A percentile compares a stretch with the other conserved stretches of the same genome.
Conservation (phyloP, 352 stramenopile genomes). For the Pythium myriotylum region DNA sequence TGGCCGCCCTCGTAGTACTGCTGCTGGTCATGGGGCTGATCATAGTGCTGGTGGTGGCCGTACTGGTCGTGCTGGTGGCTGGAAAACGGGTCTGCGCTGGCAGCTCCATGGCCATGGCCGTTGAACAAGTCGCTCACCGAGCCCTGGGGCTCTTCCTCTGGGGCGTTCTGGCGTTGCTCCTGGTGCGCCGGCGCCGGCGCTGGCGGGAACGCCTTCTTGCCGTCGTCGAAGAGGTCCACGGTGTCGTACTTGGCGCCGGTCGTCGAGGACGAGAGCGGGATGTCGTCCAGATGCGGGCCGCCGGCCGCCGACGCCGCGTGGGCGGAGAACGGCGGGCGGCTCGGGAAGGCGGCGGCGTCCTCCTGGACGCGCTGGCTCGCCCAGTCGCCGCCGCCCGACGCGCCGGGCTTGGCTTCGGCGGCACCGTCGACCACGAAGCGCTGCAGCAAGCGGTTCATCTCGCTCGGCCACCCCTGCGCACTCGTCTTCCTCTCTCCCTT, state of each 20-base stretch:
- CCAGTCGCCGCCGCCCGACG: constrained; percentile 20
- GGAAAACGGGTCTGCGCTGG: no score
- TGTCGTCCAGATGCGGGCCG: constrained; percentile 30
- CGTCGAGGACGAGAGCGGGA: constrained; percentile 34
- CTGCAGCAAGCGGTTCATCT: constrained; percentile 69
- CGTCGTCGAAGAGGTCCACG: constrained; percentile 33
- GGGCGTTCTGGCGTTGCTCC: not conserved
- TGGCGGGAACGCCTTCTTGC: constrained; percentile 10
- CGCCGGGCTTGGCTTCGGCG: constrained; percentile 4
- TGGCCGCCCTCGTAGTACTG: not conserved
- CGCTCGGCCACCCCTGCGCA: not conserved
- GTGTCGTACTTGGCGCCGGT: constrained; percentile 31
- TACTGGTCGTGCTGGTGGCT: no score
- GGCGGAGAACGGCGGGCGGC: not conserved
- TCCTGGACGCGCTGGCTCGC: constrained; percentile 25
- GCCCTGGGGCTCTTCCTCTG: not conserved
- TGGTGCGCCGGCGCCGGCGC: constrained; percentile 1
- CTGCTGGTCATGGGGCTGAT: constrained; percentile 11
- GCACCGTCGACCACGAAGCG: constrained; percentile 44
- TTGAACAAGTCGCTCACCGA: constrained; percentile 18
- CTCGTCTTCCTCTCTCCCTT: not conserved
- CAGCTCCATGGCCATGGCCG: not conserved
- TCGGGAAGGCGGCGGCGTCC: not conserved
- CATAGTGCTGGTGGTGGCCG: not conserved
- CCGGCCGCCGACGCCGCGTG: not conserved